Percentiles rank a stretch among this genome's conserved stretches.
These are phyloP conservation scores for Emericellopsis terricola DNA, from an alignment of 495 filamentous ascomycete species.

Conservation along the genomic window DNA sequence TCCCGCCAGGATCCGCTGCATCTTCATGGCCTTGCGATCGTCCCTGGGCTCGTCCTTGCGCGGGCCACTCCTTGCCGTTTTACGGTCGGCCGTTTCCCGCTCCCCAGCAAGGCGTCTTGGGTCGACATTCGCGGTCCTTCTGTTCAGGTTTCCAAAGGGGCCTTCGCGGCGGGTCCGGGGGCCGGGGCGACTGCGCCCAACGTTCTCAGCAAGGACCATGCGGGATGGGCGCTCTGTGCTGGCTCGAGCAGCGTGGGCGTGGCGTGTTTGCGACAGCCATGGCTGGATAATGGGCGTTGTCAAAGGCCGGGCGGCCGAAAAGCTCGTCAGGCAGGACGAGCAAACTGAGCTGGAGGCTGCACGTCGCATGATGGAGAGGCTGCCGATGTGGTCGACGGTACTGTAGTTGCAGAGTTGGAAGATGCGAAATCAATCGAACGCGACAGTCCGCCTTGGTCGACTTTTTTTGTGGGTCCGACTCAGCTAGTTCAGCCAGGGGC, in stretches of 20 bases:
- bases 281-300: slow-evolving; percentile 5
- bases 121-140: slow-evolving; percentile 42
- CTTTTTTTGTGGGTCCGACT: no score
- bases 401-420: no score
- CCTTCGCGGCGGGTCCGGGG: slow-evolving; percentile 25
- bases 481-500: no score
- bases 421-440: no score
- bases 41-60: slow-evolving; percentile 19
- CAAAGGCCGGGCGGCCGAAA: neutral
- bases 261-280: slow-evolving; percentile 17
- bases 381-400: neutral
- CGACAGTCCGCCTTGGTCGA: no score
- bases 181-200: slow-evolving; percentile 30
- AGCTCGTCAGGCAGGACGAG: slow-evolving; percentile 7
- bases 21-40: slow-evolving; percentile 70
- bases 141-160: slow-evolving; percentile 69
- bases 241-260: no score
- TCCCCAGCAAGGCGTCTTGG: slow-evolving; percentile 6
- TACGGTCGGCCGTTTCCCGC: no score
- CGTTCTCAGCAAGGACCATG: slow-evolving; percentile 62
- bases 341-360: slow-evolving; percentile 12
- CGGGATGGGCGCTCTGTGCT: slow-evolving; percentile 42
- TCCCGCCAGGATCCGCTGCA: slow-evolving; percentile 63
- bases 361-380: neutral
- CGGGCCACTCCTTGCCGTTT: slow-evolving; percentile 13